phyloP scores from a whole-genome alignment of 108 stramenopile species.

The Nitzschia palea region DNA sequence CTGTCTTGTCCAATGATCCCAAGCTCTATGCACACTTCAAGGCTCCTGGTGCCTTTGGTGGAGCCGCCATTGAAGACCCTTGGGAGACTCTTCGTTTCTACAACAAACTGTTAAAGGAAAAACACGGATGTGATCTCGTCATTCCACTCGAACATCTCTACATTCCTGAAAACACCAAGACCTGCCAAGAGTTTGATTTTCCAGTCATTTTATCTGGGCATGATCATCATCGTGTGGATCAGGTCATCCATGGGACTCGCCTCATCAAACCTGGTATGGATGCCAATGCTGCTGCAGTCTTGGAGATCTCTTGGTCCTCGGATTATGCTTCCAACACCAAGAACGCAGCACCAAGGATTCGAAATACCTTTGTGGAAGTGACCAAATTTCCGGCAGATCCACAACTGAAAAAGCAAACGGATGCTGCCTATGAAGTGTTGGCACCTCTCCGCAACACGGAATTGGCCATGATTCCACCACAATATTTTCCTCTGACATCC shows the following conservation, averaged over 20 bases:
- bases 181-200: slow-evolving; percentile 51
- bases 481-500: slow-evolving; percentile 40
- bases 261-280: slow-evolving; percentile 52
- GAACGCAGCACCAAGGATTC: slow-evolving; percentile 14
- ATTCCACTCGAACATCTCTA: slow-evolving; percentile 52
- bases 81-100: slow-evolving; percentile 39
- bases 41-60: slow-evolving; percentile 43
- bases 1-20: slow-evolving; percentile 47
- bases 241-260: slow-evolving; percentile 44
- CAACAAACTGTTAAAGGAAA: slow-evolving; percentile 23
- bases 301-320: slow-evolving; percentile 43
- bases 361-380: slow-evolving; percentile 28
- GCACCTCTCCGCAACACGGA: slow-evolving; percentile 45
- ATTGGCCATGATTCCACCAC: slow-evolving; percentile 33
- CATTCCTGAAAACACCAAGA: slow-evolving; percentile 45
- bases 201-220: slow-evolving; percentile 51
- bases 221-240: slow-evolving; percentile 56
- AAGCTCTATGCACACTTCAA: slow-evolving; percentile 47
- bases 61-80: slow-evolving; percentile 43
- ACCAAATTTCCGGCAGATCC: slow-evolving; percentile 31
- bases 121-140: slow-evolving; percentile 42
- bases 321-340: neutral
- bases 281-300: slow-evolving; percentile 35
- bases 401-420: slow-evolving; percentile 18
- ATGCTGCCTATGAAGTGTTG: slow-evolving; percentile 46